Percentiles rank a stretch among this genome's conserved stretches.
Conservation (phyloP, 768 basidiomycete genomes). For the Phylloporus sp. region DNA sequence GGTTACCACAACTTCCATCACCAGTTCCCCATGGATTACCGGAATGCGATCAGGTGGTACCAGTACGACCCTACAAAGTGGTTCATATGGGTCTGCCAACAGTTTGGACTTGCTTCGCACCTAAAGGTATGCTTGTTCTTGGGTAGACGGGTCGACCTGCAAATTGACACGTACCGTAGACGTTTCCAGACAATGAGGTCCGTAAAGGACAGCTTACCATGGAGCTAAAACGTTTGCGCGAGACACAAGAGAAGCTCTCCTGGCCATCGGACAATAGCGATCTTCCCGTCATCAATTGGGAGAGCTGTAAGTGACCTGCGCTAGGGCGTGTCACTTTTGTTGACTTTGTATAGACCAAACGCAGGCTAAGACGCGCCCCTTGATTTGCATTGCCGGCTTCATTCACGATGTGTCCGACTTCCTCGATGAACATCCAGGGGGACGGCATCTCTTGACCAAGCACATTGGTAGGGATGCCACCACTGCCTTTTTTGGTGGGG, state of each 20-base stretch:
- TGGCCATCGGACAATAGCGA: slow-evolving; percentile 79
- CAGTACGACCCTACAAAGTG: slow-evolving; percentile 95
- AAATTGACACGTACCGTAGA: slow-evolving; percentile 15
- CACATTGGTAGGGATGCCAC: slow-evolving; percentile 89
- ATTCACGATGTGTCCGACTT: slow-evolving; percentile 87
- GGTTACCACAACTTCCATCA: slow-evolving; percentile 99
- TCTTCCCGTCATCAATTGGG: slow-evolving; percentile 81
- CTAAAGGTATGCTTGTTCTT: slow-evolving; percentile 38
- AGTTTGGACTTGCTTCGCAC: slow-evolving; percentile 50
- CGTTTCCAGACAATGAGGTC: slow-evolving; percentile 68
- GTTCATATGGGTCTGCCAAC: slow-evolving; percentile 56
- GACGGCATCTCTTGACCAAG: slow-evolving; percentile 76
- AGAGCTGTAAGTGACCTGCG: slow-evolving; percentile 55
- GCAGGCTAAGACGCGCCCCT: slow-evolving; percentile 71
- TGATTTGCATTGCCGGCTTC: slow-evolving; percentile 86
- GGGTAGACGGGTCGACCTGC: not conserved
- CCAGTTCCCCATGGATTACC: slow-evolving; percentile 94
- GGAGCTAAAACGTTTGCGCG: slow-evolving; percentile 83
- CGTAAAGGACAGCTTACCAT: slow-evolving; percentile 90
- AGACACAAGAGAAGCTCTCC: slow-evolving; percentile 64
- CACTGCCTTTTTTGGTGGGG: slow-evolving; percentile 90
- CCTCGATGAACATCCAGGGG: slow-evolving; percentile 89
- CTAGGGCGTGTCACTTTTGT: not conserved
- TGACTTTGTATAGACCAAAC: slow-evolving; percentile 54
- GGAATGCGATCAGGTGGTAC: slow-evolving; percentile 88